Base-by-base conservation (phyloP, 2,329 filamentous ascomycete genomes). In the Teratosphaeria pseudoeucalypti region DNA sequence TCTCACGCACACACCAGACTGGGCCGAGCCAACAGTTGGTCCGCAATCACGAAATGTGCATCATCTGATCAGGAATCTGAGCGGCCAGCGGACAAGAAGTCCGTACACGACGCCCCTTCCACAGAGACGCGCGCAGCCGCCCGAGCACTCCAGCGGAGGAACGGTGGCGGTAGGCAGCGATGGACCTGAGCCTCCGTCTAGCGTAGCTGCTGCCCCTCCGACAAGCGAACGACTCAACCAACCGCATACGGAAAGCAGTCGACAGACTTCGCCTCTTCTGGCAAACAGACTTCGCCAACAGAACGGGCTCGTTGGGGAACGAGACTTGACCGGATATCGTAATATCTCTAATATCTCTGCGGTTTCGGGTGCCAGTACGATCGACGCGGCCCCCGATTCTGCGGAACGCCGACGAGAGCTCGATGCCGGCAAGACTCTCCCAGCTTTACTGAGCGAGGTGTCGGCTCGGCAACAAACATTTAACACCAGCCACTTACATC, bases 281-380 rank as follows among this genome's bases (percentile, higher is more conserved):
- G 64, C 68, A 14, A 54, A 57, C 52, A 71, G 70, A 57, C 67
- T 68, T 26, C 62, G 68, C 34, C 62, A 65, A 43, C 64, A 68
- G n/a, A 65, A 65, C 10, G 61, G 63, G 49, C 49, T 39, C 34
- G 43, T n/a, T 23, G 43, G n/a, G 7, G 43, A 49, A 10, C 43
- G 43, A 2, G 62, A 66, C 52, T 55, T 66, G 11, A 62, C 61
- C 53, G 67, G 64, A 1, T 76, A 74, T 55, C 73, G 75, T 12
- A 64, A 67, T 57, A 74, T 71, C 37, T 71, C 66, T 1, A 71
- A 77, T 61, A 70, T 66, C 6, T 72, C 74, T 6, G 75, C 70
- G 23, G 71, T 77, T 26, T 79, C 77, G 58, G 73, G 73, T 26
- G 75, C 73, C 1, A 72, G 68, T 61, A 72, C 70, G 2, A 70